These are phyloP conservation scores for Cercospora berteroae DNA, from an alignment of 2,329 filamentous ascomycete genomes.

Conservation along the genomic window DNA sequence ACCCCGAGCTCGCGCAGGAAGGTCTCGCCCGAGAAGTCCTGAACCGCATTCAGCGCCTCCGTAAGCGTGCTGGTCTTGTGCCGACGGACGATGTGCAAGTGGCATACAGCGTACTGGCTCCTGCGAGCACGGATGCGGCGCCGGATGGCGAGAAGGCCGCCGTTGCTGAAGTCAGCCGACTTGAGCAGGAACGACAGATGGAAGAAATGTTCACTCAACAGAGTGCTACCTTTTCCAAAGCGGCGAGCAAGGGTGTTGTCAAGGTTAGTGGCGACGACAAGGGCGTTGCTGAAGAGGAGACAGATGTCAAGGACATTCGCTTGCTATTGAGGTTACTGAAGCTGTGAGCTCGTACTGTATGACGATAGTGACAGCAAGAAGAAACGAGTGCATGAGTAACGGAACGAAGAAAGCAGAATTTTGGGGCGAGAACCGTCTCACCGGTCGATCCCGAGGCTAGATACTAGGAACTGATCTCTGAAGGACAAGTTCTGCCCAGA, in stretches of 20 bases:
- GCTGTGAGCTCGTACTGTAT: slow-evolving; percentile 48
- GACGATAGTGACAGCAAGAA: background rate
- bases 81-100: slow-evolving; percentile 94
- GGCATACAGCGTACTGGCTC: slow-evolving; percentile 76
- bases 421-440: background rate
- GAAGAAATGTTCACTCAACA: slow-evolving; percentile 40
- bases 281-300: slow-evolving; percentile 74
- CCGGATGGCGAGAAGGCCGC: slow-evolving; percentile 29
- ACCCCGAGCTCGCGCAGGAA: slow-evolving; percentile 83
- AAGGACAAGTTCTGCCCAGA: background rate
- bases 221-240: slow-evolving; percentile 37
- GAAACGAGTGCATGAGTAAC: background rate
- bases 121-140: slow-evolving; percentile 21
- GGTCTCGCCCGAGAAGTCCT: slow-evolving; percentile 89
- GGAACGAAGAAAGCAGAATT: background rate
- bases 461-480: background rate
- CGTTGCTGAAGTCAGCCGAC: slow-evolving; percentile 28
- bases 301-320: slow-evolving; percentile 76
- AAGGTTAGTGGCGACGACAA: slow-evolving; percentile 39
- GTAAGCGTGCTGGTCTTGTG: slow-evolving; percentile 89
- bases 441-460: background rate
- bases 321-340: slow-evolving; percentile 71
- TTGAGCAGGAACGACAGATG: slow-evolving; percentile 36
- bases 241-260: slow-evolving; percentile 35
- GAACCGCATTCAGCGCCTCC: slow-evolving; percentile 84